Evolutionary conservation across 2,329 filamentous ascomycete genomes (phyloP), one percentile per base, ranked within the genome.

Genomic region (Aschersonia sp.): DNA sequence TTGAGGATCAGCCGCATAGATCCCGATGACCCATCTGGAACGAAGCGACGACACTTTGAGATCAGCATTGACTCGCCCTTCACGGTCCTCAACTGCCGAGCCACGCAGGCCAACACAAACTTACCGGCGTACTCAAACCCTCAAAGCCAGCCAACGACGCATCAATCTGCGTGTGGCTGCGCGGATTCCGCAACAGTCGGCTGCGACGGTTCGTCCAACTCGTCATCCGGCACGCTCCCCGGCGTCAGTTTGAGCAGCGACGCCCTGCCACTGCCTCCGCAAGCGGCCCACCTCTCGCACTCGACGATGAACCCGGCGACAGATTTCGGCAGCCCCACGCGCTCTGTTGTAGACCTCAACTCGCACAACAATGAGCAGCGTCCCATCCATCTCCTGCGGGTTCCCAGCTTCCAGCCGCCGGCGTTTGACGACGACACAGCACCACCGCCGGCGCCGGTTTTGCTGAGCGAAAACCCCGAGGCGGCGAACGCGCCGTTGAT

Each of bases 61-160:
- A 95, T 95, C 57, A 94, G 87, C 54, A 95, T 95, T 56, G 89
- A 95, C 65, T 95, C 88, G 1, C 89, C 89, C 1, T 90, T 95
- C 60, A 90, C 90, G 51, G 87, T 95, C 43, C 82, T 95, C 44
- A 90, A 89, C 52, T 95, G 89, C 67, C 85, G 85, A 52, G 88
- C 89, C n/a, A 94, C 87, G 1, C 85, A 92, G 61, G 83, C 86
- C 45, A 95, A 95, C 63, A 94, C 84, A 30, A 80, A 81, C 10
- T 74, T 95, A 9, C 89, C 89, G 0, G 84, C 85, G 12, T 95
- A 95, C 62, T 66, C 69, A 6, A 69, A 71, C 29, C 59, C 64
- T 4, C 80, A 78, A 7, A 74, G 67, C 48, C 54, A 69, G 68
- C 47, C 73, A 60, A 32, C 68, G 62, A 53, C 58, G 4, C 62